phyloP scores from a whole-genome alignment of 768 basidiomycete species.

The Cyclocybe cylindracea region DNA sequence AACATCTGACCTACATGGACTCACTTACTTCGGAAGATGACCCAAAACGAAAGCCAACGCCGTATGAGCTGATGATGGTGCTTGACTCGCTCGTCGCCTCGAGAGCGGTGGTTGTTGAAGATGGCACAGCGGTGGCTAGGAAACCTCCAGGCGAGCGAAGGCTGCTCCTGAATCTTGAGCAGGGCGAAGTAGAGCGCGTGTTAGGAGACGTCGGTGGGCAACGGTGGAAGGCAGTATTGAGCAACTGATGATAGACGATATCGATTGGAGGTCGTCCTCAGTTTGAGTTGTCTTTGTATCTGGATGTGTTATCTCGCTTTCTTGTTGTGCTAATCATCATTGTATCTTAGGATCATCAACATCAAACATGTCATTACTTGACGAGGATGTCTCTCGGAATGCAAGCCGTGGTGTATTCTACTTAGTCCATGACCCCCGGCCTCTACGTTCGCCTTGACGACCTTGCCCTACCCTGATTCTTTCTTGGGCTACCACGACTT shows the following conservation, averaged over 20 bases:
- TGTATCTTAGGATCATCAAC: too few species aligned
- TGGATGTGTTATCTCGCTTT: too few species aligned
- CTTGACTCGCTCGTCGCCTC: constrained; percentile 78
- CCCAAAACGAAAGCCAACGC: constrained; percentile 56
- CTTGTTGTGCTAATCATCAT: too few species aligned
- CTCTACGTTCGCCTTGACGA: too few species aligned
- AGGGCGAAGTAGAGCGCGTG: constrained; percentile 81
- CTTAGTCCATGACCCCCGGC: too few species aligned
- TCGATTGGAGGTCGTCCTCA: too few species aligned
- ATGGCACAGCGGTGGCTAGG: constrained; percentile 50
- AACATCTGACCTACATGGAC: constrained; percentile 72
- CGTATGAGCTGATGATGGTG: constrained; percentile 65
- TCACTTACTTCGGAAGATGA: constrained; percentile 62
- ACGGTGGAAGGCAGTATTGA: constrained; percentile 61
- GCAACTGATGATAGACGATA: constrained; percentile 22
- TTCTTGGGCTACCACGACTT: too few species aligned
- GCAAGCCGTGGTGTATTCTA: too few species aligned
- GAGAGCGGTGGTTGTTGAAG: constrained; percentile 75
- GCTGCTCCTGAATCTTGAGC: constrained; percentile 82
- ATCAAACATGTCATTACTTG: too few species aligned
- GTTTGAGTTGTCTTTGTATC: neutral
- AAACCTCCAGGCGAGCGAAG: constrained; percentile 68
- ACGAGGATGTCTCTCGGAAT: too few species aligned
- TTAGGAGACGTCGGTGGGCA: constrained; percentile 78
- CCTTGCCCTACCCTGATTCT: too few species aligned